phyloP scores from a whole-genome alignment of 192 early-diverging fungal genomes.

The Phycomyces blakesleeanus region DNA sequence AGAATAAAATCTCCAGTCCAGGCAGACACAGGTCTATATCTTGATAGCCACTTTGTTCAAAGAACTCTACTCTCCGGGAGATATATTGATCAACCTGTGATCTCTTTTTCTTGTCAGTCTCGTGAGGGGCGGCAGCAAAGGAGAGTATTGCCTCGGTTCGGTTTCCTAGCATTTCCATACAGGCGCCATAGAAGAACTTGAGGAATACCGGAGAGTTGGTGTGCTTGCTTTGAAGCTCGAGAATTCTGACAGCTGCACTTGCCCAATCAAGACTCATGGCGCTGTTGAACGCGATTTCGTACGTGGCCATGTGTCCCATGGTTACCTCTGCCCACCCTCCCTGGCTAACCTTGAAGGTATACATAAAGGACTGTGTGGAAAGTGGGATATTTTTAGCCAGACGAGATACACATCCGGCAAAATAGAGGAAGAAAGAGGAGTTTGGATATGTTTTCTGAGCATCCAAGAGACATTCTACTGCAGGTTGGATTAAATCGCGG shows the following conservation, averaged over 20 bases:
- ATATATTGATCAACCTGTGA: constrained; percentile 51
- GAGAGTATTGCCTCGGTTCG: constrained; percentile 70
- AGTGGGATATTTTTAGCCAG: constrained; percentile 32
- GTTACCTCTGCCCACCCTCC: constrained; percentile 34
- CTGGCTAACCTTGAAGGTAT: constrained; percentile 27
- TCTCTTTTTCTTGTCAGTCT: constrained; percentile 44
- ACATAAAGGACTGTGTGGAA: constrained; percentile 35
- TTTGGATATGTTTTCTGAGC: constrained; percentile 34
- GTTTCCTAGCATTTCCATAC: constrained; percentile 56
- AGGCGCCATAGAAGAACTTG: constrained; percentile 47
- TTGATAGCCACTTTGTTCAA: constrained; percentile 41
- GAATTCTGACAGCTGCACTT: constrained; percentile 11
- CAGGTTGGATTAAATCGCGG: constrained; percentile 29
- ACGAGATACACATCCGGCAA: constrained; percentile 35
- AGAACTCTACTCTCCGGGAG: constrained; percentile 43
- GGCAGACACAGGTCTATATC: constrained; percentile 41
- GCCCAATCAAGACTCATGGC: constrained; percentile 31
- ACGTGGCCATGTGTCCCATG: constrained; percentile 21
- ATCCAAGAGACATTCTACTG: constrained; percentile 34
- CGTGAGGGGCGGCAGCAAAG: constrained; percentile 48
- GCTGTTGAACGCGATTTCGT: constrained; percentile 33
- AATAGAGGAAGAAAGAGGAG: constrained; percentile 36
- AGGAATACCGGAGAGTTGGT: constrained; percentile 50
- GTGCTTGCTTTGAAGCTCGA: constrained; percentile 27
- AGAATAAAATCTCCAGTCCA: constrained; percentile 45